phyloP scores from a whole-genome alignment of 805 yeast species.

The Tetrapisispora taiwanensis region DNA sequence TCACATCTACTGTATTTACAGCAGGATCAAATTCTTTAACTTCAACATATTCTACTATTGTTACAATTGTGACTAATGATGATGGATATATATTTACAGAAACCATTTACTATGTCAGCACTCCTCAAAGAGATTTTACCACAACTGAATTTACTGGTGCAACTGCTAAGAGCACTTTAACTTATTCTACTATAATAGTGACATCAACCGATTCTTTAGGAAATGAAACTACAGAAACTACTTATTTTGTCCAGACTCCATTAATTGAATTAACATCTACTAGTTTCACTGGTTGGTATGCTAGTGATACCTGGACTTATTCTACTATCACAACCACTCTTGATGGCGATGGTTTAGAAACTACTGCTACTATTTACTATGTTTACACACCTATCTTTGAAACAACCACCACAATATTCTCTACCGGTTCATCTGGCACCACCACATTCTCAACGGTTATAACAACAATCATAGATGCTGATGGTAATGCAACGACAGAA shows the following conservation, averaged over 20 bases:
- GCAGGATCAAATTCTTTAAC: background rate
- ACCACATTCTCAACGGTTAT: background rate
- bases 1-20: background rate
- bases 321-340: conserved; percentile 1
- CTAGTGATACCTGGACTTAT: background rate
- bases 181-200: background rate
- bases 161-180: background rate
- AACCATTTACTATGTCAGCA: background rate
- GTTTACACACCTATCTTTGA: conserved; percentile 1
- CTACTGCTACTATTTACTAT: background rate
- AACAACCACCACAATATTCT: background rate
- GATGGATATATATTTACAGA: background rate
- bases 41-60: background rate
- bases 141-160: background rate
- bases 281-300: background rate
- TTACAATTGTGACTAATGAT: background rate
- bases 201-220: background rate
- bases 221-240: background rate
- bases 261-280: background rate
- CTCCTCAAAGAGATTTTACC: background rate
- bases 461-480: background rate
- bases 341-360: background rate
- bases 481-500: background rate
- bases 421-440: background rate
- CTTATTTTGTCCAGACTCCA: conserved; percentile 1